These are phyloP conservation scores for Pseudogymnoascus sp. DNA, from an alignment of 2,329 filamentous ascomycete species.

Conservation along the genomic window DNA sequence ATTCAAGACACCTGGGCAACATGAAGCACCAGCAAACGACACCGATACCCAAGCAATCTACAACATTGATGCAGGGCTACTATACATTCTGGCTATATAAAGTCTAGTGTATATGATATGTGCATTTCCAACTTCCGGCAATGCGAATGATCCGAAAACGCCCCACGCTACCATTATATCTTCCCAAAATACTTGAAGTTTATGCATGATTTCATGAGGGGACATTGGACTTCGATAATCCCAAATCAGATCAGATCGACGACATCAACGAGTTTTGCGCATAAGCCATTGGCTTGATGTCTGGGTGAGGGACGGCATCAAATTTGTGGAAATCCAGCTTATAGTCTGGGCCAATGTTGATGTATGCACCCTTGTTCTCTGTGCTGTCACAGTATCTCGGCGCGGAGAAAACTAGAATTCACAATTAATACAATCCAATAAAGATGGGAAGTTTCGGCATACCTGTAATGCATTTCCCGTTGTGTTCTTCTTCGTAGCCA, in stretches of 20 bases:
- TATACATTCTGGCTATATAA: slow-evolving; percentile 8
- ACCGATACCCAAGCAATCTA: background rate
- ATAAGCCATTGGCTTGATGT: slow-evolving; percentile 93
- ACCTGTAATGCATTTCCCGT: slow-evolving; percentile 90
- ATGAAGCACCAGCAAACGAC: background rate
- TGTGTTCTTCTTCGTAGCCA: slow-evolving; percentile 97
- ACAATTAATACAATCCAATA: slow-evolving; percentile 24
- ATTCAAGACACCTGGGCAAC: background rate
- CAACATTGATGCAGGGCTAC: slow-evolving; percentile 1
- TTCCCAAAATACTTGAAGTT: slow-evolving; percentile 5
- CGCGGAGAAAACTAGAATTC: slow-evolving; percentile 73
- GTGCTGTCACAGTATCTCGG: slow-evolving; percentile 97
- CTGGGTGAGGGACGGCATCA: slow-evolving; percentile 90
- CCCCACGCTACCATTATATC: slow-evolving; percentile 6
- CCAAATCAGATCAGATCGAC: slow-evolving; percentile 51
- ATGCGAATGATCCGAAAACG: slow-evolving; percentile 7
- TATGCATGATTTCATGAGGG: slow-evolving; percentile 6
- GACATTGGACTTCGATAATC: background rate
- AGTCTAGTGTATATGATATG: slow-evolving; percentile 6
- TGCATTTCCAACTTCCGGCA: slow-evolving; percentile 4
- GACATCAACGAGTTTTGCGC: slow-evolving; percentile 75
- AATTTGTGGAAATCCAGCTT: slow-evolving; percentile 91
- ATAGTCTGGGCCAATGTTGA: slow-evolving; percentile 88
- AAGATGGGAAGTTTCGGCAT: slow-evolving; percentile 17
- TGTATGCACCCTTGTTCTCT: slow-evolving; percentile 96